Evolutionary conservation across 306 rosid genomes (phyloP), one percentile per base, ranked within the genome.

Genomic region (Malus sieversii): DNA sequence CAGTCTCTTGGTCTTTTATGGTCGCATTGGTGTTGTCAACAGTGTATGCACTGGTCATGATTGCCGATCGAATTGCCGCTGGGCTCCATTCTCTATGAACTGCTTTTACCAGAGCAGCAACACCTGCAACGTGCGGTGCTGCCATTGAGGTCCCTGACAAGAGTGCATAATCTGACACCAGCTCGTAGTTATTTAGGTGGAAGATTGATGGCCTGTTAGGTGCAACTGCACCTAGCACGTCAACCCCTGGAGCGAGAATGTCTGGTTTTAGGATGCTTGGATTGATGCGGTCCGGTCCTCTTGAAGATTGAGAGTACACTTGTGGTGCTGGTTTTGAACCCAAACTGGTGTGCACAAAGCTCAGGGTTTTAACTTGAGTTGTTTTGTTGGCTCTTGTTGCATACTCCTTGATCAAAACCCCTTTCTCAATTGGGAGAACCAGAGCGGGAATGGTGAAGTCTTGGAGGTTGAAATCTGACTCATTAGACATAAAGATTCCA

Each of bases 191-290:
- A 12, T 12, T 46, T 0, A 46, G 1, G 13, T 46, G 1, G 0
- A 46, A 10, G 13, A 19, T 14, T 35, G 42, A 5, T 1, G 63
- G 42, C 13, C 3, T 46, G 13, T 46, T 46, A 10, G 18, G 13
- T 3, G 13, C 52, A 10, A 46, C 52, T 14, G 66, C 61, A 40
- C 33, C 71, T 1, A 66, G 38, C 12, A 76, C 66, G 5, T 76
- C 66, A 6, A 38, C 53, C 18, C 79, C 73, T 3, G 73, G 55
- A 57, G 74, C 80, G 19, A 76, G 27, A 55, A 76, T 33, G n/a
- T 76, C 68, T 0, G 80, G 74, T 58, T 77, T 77, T 30, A 77
- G 63, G 20, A 70, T 62, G 3, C 81, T 3, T 9, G 75, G 75
- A 27, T 32, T 42, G 32, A 25, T 23, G 5, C 40, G 70, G 64